These are phyloP conservation scores for Hygrocybe punicea DNA, from an alignment of 768 basidiomycete genomes.

Conservation along the genomic window DNA sequence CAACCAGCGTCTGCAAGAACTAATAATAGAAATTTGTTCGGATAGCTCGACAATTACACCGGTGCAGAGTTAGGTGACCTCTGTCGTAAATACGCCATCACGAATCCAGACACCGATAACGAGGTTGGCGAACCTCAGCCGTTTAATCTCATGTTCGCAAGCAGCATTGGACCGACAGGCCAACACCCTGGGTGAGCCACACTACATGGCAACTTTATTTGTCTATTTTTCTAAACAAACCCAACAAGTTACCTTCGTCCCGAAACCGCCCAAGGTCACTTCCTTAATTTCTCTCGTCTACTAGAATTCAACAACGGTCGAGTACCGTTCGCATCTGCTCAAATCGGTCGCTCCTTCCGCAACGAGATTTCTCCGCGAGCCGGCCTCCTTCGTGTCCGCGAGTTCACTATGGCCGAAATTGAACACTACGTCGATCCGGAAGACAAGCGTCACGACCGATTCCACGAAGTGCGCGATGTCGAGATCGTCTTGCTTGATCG, in stretches of 20 bases:
- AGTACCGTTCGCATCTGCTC: conserved; percentile 94
- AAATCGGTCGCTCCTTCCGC: conserved; percentile 93
- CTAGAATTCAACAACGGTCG: conserved; percentile 98
- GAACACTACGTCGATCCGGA: conserved; percentile 97
- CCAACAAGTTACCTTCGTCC: conserved; percentile 81
- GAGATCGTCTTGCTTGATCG: conserved; percentile 76
- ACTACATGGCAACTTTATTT: background rate
- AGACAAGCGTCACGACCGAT: conserved; percentile 85
- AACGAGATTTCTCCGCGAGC: conserved; percentile 98
- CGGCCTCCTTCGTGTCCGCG: conserved; percentile 92
- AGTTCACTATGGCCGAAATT: conserved; percentile 99
- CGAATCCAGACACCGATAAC: conserved; percentile 90
- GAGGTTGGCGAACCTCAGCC: conserved; percentile 88
- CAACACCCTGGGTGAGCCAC: conserved; percentile 82
- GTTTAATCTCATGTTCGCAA: conserved; percentile 99
- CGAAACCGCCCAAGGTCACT: conserved; percentile 98
- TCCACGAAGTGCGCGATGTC: conserved; percentile 74
- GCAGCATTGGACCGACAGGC: conserved; percentile 95
- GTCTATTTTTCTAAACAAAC: background rate
- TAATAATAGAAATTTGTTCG: background rate
- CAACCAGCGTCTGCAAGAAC: conserved; percentile 8
- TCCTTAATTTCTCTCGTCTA: conserved; percentile 94
- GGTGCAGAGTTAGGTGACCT: conserved; percentile 87
- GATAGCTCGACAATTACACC: conserved; percentile 87
- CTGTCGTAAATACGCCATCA: conserved; percentile 72